phyloP scores from a whole-genome alignment of 148 eudicot genomes.

The Salicornia ramosissima region DNA sequence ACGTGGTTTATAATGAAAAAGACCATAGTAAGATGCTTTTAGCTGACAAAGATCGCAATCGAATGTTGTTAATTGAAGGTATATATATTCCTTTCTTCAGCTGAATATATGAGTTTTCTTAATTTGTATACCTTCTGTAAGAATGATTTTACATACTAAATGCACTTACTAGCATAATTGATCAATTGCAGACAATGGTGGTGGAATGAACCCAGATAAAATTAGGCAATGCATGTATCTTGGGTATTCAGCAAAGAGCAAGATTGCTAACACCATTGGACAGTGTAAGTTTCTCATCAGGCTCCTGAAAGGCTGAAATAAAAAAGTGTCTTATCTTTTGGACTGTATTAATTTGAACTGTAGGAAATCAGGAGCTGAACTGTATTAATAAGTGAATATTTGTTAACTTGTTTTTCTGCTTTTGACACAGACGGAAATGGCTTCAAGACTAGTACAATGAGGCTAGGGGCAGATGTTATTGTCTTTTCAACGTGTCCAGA shows the following conservation, averaged over 20 bases:
- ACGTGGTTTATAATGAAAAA: conserved; percentile 43
- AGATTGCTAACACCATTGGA: conserved; percentile 61
- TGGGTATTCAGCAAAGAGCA: conserved; percentile 71
- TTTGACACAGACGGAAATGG: conserved; percentile 69
- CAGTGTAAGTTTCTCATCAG: conserved; percentile 46
- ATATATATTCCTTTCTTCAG: neutral
- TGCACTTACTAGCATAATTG: neutral
- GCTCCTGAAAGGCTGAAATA: too few species aligned
- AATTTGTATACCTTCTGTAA: neutral
- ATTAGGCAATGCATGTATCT: conserved; percentile 80
- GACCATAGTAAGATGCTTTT: conserved; percentile 32
- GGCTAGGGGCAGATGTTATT: conserved; percentile 91
- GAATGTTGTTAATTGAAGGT: conserved; percentile 79
- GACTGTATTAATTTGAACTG: too few species aligned
- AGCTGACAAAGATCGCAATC: conserved; percentile 37
- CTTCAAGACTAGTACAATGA: conserved; percentile 91
- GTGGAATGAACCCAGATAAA: conserved; percentile 72
- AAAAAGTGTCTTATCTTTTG: too few species aligned
- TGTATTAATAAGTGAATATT: neutral
- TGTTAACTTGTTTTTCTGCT: neutral
- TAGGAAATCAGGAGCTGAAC: neutral
- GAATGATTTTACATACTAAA: neutral
- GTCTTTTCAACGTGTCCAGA: conserved; percentile 59
- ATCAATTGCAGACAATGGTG: conserved; percentile 56
- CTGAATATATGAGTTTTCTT: neutral